Evolutionary conservation across 257 asterid genomes (phyloP).

Genomic region (Rauvolfia tetraphylla): DNA sequence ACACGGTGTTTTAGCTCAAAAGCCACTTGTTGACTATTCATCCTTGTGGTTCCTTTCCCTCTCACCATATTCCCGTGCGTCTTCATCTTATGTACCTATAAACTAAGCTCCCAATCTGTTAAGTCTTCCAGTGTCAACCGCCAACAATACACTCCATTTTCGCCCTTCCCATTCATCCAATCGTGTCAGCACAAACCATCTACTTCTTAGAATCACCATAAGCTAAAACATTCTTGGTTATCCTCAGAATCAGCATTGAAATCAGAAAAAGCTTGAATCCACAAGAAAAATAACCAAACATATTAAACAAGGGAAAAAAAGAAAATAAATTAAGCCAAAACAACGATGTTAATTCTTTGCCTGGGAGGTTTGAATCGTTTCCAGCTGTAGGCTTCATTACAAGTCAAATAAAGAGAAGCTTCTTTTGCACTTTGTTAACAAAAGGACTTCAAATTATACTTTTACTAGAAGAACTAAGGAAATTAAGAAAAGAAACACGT

Average conservation of each 20-base stretch:
- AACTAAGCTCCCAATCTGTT: slow-evolving; percentile 20
- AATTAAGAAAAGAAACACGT: not conserved
- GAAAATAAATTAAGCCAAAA: not conserved
- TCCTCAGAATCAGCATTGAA: not conserved
- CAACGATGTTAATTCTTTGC: not conserved
- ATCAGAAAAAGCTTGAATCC: not conserved
- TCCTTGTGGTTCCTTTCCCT: slow-evolving; percentile 55
- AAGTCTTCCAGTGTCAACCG: slow-evolving; percentile 12
- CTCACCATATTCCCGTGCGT: slow-evolving; percentile 47
- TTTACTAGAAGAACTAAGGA: not conserved
- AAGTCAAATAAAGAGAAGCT: not conserved
- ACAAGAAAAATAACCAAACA: not conserved
- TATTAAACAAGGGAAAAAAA: not conserved
- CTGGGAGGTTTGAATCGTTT: not conserved
- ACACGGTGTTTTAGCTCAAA: slow-evolving; percentile 84
- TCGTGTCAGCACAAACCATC: not conserved
- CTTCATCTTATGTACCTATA: slow-evolving; percentile 38
- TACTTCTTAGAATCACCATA: not conserved
- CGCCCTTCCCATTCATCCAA: not conserved
- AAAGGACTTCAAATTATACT: not conserved
- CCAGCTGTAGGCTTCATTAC: not conserved
- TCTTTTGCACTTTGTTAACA: not conserved
- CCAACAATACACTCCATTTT: slow-evolving; percentile 8
- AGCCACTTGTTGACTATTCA: slow-evolving; percentile 58
- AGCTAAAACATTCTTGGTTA: not conserved